Evolutionary conservation across 805 yeast genomes (phyloP).

Genomic region (Hanseniaspora valbyensis): DNA sequence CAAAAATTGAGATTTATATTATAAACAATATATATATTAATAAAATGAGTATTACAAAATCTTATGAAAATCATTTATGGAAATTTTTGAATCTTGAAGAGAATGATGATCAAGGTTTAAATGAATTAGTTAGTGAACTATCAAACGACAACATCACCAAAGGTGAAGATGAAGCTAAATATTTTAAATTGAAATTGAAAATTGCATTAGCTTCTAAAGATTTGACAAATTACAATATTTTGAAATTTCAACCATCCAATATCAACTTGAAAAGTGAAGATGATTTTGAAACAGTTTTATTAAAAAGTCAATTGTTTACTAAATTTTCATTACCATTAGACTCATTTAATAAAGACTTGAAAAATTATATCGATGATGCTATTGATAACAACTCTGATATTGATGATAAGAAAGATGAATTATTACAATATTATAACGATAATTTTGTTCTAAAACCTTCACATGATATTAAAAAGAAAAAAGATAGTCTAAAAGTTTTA

Average conservation of each 20-base stretch:
- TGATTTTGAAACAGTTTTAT: background rate
- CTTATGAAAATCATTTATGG: slow-evolving; percentile 7
- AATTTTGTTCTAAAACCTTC: background rate
- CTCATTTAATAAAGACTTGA: background rate
- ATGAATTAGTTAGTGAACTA: background rate
- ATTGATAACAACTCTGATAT: background rate
- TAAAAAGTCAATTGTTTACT: background rate
- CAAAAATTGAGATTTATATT: no score
- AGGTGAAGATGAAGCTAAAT: background rate
- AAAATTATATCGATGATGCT: background rate
- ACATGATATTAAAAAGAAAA: background rate
- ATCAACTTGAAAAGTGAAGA: background rate
- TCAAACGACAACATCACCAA: background rate
- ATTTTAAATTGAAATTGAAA: slow-evolving; percentile 8
- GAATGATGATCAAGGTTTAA: background rate
- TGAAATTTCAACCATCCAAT: background rate
- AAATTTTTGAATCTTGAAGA: slow-evolving; percentile 4
- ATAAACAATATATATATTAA: no score
- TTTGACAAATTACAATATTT: background rate
- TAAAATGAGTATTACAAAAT: background rate
- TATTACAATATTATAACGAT: background rate
- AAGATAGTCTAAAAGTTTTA: background rate
- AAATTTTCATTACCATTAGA: background rate
- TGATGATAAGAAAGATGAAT: background rate
- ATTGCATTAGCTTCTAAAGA: background rate